Base-by-base conservation (phyloP, 2,329 filamentous ascomycete genomes). In the Hypoxylon sp. region DNA sequence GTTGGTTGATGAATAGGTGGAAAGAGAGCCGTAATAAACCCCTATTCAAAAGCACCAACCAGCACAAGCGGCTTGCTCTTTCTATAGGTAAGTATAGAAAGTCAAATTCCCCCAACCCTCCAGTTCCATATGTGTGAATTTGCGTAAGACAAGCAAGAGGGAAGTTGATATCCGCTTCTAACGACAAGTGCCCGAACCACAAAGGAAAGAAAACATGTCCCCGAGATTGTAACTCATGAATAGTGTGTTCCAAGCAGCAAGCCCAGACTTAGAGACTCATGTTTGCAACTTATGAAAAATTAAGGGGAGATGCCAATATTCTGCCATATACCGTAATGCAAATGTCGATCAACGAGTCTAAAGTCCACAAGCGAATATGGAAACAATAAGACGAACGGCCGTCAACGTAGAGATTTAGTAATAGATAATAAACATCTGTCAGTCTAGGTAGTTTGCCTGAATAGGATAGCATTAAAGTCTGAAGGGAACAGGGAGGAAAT, bases 191-290 rank as follows among this genome's bases (percentile, higher is more conserved):
- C 20, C n/a, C 38, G 30, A 13, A 41, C 12, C 27, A 20, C 31
- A 27, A 15, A 51, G 44, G 54, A 57, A 27, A 15, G 55, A 48
- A 57, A 57, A 31, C 50, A 47, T 48, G 37, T 40, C 45, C 50
- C 29, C 29, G 34, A 20, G 26, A 29, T 23, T 29, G 45, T 27
- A 51, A 34, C 20, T 35, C 36, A 51, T 37, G 43, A 20, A 51
- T 43, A 30, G 30, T 21, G 19, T 29, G 38, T 5, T 26, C 38
- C 25, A 27, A 25, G 32, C n/a, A 20, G 43, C 16, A 46, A 36
- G 20, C 15, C 45, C 5, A 32, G 46, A 51, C 30, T 31, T 51
- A 47, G 45, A 50, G 30, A 37, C 15, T 48, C 38, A 45, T 51
- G 34, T 48, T n/a, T 41, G 32, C 29, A 36, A 27, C 8, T 20